These are phyloP conservation scores for Trypanosoma cruzi DNA, from an alignment of 208 protist genomes.

Conservation along the genomic window DNA sequence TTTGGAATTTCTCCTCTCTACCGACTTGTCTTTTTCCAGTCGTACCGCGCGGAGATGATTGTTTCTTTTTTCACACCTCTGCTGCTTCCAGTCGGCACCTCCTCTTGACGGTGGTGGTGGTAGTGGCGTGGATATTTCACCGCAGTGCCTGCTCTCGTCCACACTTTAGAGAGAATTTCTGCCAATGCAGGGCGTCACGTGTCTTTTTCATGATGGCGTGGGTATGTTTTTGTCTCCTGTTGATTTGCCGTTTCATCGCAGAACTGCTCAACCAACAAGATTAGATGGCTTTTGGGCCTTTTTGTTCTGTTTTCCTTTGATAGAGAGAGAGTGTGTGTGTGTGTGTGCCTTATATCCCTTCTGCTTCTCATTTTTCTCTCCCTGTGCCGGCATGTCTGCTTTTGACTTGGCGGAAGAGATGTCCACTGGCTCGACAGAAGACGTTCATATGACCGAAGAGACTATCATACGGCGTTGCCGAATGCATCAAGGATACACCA, in stretches of 20 bases:
- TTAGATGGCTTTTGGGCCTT: too few species aligned
- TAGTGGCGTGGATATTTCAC: conserved; percentile 17
- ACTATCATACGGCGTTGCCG: conserved; percentile 66
- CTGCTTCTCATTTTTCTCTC: not conserved
- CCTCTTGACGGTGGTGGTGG: not conserved
- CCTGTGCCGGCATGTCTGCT: not conserved
- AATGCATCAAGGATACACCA: conserved; percentile 71
- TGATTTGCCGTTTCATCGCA: conserved; percentile 2
- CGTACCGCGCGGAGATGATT: not conserved
- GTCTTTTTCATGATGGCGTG: conserved; percentile 18
- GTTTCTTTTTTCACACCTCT: conserved; percentile 8
- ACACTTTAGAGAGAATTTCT: conserved; percentile 14
- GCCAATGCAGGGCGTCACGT: conserved; percentile 12
- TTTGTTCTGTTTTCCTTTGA: not conserved
- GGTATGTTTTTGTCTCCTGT: not conserved
- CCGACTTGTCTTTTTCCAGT: not conserved
- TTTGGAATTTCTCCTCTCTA: conserved; percentile 5
- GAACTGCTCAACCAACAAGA: not conserved
- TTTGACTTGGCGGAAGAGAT: not conserved
- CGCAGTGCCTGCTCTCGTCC: conserved; percentile 2
- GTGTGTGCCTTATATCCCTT: not conserved
- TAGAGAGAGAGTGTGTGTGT: not conserved
- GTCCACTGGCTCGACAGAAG: not conserved
- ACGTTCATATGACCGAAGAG: conserved; percentile 53
- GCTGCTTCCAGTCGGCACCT: conserved; percentile 5